Conservation (phyloP, 768 basidiomycete genomes). For the Boletus rubroflammeus region DNA sequence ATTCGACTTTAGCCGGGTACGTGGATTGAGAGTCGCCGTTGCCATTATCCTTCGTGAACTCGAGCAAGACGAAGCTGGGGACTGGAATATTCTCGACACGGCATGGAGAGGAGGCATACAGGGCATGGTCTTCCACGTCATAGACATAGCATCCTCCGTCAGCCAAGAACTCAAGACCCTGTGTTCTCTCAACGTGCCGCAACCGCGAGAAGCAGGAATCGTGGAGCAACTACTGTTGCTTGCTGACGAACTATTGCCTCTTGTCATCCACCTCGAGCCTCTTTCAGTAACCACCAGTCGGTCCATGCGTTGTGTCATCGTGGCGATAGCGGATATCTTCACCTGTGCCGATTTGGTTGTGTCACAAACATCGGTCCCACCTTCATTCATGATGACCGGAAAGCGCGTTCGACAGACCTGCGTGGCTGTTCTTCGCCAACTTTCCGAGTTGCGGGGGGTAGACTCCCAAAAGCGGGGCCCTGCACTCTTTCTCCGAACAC, state of each 20-base stretch:
- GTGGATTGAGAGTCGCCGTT: constrained; percentile 61
- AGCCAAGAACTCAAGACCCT: constrained; percentile 50
- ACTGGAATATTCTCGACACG: constrained; percentile 51
- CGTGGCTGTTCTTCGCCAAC: constrained; percentile 42
- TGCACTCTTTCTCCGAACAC: constrained; percentile 50
- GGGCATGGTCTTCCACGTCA: constrained; percentile 54
- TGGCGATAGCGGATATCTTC: constrained; percentile 51
- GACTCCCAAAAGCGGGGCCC: constrained; percentile 37
- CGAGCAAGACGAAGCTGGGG: constrained; percentile 46
- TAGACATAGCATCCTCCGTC: constrained; percentile 48
- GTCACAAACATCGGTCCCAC: constrained; percentile 35
- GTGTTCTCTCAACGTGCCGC: constrained; percentile 42
- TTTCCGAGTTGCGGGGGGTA: constrained; percentile 34
- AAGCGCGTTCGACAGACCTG: constrained; percentile 48
- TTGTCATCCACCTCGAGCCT: constrained; percentile 47
- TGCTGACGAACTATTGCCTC: constrained; percentile 48
- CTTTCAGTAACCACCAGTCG: constrained; percentile 51
- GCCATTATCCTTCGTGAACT: constrained; percentile 55
- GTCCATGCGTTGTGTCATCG: constrained; percentile 42
- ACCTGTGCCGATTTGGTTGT: constrained; percentile 48
- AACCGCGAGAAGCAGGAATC: constrained; percentile 37
- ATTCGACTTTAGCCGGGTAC: constrained; percentile 48
- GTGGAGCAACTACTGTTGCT: constrained; percentile 55
- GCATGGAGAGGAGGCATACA: constrained; percentile 61
- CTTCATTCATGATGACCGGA: constrained; percentile 22